Conservation (phyloP, 225 moss, liverwort and hornwort genomes). For the Polytrichum formosum region DNA sequence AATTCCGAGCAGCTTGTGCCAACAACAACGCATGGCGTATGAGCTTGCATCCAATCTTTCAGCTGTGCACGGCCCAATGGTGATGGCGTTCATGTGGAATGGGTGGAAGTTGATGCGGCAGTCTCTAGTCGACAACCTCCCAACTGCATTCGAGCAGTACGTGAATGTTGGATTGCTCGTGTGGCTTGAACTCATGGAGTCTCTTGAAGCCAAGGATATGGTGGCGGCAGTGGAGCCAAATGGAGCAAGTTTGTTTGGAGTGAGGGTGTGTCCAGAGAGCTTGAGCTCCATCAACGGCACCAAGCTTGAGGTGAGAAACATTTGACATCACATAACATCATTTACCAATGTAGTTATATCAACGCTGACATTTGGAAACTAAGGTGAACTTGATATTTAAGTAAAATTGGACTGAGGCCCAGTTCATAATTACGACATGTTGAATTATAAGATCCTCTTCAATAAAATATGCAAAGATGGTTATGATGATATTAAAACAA, state of each 20-base stretch:
- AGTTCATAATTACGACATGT: too few relatives aligned
- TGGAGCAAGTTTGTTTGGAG: neutral
- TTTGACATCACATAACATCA: neutral
- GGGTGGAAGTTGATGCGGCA: conserved; percentile 16
- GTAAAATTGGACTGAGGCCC: too few relatives aligned
- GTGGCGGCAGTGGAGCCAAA: neutral
- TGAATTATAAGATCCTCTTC: too few relatives aligned
- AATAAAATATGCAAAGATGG: too few relatives aligned
- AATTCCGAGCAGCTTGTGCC: conserved; percentile 5
- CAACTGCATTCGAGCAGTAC: neutral
- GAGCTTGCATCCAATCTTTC: conserved; percentile 19
- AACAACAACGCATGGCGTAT: conserved; percentile 3
- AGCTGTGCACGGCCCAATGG: neutral
- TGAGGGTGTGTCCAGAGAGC: conserved; percentile 5
- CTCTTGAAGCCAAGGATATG: conserved; percentile 7
- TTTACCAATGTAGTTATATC: too few relatives aligned
- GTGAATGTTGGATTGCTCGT: conserved; percentile 4
- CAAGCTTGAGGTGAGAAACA: conserved; percentile 7
- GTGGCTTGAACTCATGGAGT: conserved; percentile 26
- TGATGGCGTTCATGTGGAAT: conserved; percentile 21
- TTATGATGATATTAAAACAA: too few relatives aligned
- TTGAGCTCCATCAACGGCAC: conserved; percentile 9
- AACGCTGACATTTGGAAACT: too few relatives aligned
- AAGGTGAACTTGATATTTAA: too few relatives aligned
- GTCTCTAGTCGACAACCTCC: neutral